Evolutionary conservation across 2,329 filamentous ascomycete species (phyloP), one percentile per base, ranked within the genome.

Genomic region (Pseudocercospora cruenta): DNA sequence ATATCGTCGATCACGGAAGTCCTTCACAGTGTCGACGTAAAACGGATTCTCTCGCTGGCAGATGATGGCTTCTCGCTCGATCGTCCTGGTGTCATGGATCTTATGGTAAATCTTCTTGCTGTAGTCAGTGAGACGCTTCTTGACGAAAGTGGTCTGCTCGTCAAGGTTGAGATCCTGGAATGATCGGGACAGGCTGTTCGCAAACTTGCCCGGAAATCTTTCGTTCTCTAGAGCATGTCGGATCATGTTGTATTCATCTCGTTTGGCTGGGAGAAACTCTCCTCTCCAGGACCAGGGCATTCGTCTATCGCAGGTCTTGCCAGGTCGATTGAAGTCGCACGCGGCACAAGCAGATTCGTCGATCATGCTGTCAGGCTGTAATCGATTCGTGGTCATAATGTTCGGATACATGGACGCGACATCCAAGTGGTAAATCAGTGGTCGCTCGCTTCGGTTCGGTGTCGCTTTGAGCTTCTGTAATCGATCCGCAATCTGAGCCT

Each of bases 71-170:
- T 99, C 95, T 62, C 94, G 89, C 68, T 95, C 90, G 65, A 96
- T 95, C 0, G 92, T 98, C 58, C 90, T 96, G 12, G 92, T 91
- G 68, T 98, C 95, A 78, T 96, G 94, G 66, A 99, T 98, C 79
- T 98, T 99, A 85, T 99, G 95, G 77, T 99, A 99, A 69, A 99
- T 96, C 81, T 99, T 99, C 79, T 98, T 96, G 75, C 93, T 96
- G 82, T 96, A 99, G 36, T 93, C 86, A 70, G 94, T 93, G 57
- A 99, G 82, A 36, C 95, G 89, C 76, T 98, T 99, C 72, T 93
- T 91, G 58, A 96, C 85, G 39, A 95, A 83, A 0, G 75, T 81
- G 0, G 94, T 90, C 79, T 96, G 94, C 75, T 99, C 95, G 65
- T 97, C 94, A 1, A 86, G 79, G 19, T 88, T 83, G 19, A 99